Evolutionary conservation across 371 early-diverging fungal species (phyloP), one percentile per base, ranked within the genome.

Genomic region (Gilbertella persicaria): DNA sequence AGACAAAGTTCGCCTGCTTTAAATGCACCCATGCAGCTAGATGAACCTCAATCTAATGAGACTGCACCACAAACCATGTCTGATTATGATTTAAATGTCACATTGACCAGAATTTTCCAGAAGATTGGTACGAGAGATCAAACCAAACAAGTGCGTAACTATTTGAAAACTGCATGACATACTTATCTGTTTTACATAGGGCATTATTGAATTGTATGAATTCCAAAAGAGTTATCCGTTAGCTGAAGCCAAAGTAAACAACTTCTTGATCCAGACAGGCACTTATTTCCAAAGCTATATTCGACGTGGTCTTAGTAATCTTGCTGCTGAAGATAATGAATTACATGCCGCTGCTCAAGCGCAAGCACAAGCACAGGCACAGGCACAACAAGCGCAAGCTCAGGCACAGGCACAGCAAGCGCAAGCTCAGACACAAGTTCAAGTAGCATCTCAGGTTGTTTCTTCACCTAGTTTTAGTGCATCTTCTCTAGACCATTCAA

Each of bases 281-380:
- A 73, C 71, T 0, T 90, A 85, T 53, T 92, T 93, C 62, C 87
- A 88, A 65, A 83, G 85, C 25, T 93, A 93, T 55, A 93, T 93
- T 43, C 75, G 84, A 19, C 75, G 93, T 21, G 83, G 82, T 6
- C 62, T 86, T 17, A 75, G 75, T 28, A 86, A 86, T 49, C 56
- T 86, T 38, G 84, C 80, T 8, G 78, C 83, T 9, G 86, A 86
- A 38, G 84, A 83, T 25, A 76, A 64, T 44, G 69, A 78, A 26
- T 45, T 67, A 43, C 60, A 55, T 14, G 53, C 63, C 16, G 48
- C 41, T 25, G 47, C 46, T 38, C 26, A 41, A 14, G 41, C 58
- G 9, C 25, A 20, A 25, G 44, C 41, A 8, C 37, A 41, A 3
- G 46, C 45, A 33, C 44, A 44, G 19, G 46, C 39, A 0, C 36